Conservation (phyloP, 23 red algal genomes). For the Gracilaria domingensis region DNA sequence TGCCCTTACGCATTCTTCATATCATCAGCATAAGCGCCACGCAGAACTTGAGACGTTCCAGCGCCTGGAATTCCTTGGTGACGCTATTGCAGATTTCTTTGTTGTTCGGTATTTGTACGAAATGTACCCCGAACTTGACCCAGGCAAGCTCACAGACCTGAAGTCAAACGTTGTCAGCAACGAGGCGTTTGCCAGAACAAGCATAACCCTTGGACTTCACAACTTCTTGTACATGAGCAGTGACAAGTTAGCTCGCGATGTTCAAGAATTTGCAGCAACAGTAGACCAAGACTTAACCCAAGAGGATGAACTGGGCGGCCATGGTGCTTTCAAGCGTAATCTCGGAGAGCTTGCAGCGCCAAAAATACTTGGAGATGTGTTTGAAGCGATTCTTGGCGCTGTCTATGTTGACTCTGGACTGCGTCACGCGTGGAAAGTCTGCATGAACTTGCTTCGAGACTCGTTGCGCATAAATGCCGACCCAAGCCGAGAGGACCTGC, state of each 20-base stretch:
- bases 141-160: conserved; percentile 69
- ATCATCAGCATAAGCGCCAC: conserved; percentile 10
- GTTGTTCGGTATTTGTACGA: conserved; percentile 71
- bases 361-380: conserved; percentile 76
- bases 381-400: conserved; percentile 71
- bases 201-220: conserved; percentile 57
- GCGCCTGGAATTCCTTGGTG: conserved; percentile 79
- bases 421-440: conserved; percentile 51
- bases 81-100: conserved; percentile 71
- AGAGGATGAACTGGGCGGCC: conserved; percentile 42
- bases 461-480: conserved; percentile 73
- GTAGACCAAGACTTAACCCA: conserved; percentile 45
- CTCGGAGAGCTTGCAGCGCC: conserved; percentile 70
- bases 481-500: conserved; percentile 46
- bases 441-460: conserved; percentile 55
- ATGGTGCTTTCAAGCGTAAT: conserved; percentile 38
- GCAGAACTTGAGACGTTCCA: conserved; percentile 61
- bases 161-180: conserved; percentile 78
- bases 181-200: conserved; percentile 64
- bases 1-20: conserved; percentile 70
- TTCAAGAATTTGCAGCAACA: conserved; percentile 52
- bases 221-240: conserved; percentile 58
- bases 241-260: conserved; percentile 13
- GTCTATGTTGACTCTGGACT: conserved; percentile 71
- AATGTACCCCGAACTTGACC: conserved; percentile 68